Conservation (phyloP, 2,329 filamentous ascomycete species). For the Claviceps digitariae region DNA sequence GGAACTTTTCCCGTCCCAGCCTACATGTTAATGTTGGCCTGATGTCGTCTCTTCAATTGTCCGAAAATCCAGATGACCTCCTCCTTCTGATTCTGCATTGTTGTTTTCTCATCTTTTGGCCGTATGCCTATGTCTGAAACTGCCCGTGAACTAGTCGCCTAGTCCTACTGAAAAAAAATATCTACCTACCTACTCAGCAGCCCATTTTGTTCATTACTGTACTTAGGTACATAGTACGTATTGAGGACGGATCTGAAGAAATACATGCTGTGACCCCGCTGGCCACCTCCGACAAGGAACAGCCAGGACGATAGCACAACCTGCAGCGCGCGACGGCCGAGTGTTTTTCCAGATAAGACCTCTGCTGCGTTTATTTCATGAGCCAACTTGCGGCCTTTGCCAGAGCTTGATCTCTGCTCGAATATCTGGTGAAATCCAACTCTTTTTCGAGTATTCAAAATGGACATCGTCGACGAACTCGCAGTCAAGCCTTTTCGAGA, state of each 20-base stretch:
- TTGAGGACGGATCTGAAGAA: background rate
- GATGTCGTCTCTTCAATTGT: slow-evolving; percentile 1
- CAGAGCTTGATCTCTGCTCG: background rate
- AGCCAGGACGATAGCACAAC: background rate
- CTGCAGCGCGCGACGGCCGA: background rate
- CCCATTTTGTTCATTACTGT: background rate
- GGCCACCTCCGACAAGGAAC: background rate
- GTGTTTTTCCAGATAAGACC: background rate
- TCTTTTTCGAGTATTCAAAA: slow-evolving; percentile 7
- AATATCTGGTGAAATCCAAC: background rate
- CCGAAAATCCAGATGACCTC: background rate
- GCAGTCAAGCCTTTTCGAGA: slow-evolving; percentile 38
- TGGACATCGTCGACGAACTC: slow-evolving; percentile 29
- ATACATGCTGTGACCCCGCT: background rate
- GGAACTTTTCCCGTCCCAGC: background rate
- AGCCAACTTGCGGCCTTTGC: background rate
- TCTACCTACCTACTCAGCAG: background rate
- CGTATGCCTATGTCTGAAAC: background rate
- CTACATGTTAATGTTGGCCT: background rate
- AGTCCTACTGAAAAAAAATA: background rate
- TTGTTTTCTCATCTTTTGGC: background rate
- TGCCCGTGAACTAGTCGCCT: background rate
- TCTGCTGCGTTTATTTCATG: background rate
- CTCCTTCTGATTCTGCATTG: background rate
- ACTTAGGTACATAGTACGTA: background rate